Evolutionary conservation across 2,329 filamentous ascomycete genomes (phyloP).

Genomic region (Alternaria arborescens): DNA sequence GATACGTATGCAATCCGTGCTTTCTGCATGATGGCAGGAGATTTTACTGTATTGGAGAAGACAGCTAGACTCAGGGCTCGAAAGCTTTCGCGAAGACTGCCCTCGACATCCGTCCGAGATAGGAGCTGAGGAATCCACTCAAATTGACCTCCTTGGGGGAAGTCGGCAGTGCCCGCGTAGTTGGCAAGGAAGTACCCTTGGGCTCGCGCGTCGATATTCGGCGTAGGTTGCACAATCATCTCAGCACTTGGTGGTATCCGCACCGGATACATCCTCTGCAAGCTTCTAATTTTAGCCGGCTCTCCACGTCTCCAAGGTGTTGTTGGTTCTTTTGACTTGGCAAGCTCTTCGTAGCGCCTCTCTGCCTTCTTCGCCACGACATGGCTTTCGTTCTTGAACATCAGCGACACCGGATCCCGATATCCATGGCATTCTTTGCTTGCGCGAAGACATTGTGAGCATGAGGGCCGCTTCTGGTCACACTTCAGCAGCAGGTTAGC

Average conservation of each 20-base stretch:
- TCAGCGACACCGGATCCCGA: conserved; percentile 40
- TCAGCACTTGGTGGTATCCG: conserved; percentile 21
- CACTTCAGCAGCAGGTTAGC: conserved; percentile 29
- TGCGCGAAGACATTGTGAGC: conserved; percentile 42
- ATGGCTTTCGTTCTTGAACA: conserved; percentile 44
- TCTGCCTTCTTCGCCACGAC: conserved; percentile 37
- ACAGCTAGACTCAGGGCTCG: conserved; percentile 37
- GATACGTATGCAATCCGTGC: conserved; percentile 36
- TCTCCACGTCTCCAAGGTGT: conserved; percentile 1
- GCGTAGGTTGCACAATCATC: conserved; percentile 21
- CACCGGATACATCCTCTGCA: background rate
- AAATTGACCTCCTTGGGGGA: conserved; percentile 39
- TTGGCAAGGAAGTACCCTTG: conserved; percentile 43
- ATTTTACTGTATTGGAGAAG: conserved; percentile 38
- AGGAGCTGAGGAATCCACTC: conserved; percentile 39
- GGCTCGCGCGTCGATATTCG: conserved; percentile 42
- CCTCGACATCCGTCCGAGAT: conserved; percentile 22
- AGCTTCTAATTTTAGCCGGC: background rate
- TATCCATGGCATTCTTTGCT: conserved; percentile 43
- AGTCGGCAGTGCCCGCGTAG: conserved; percentile 32
- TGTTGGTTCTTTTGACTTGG: conserved; percentile 19
- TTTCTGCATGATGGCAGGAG: conserved; percentile 30
- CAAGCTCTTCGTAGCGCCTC: conserved; percentile 34
- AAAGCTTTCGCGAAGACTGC: conserved; percentile 32
- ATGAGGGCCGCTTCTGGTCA: conserved; percentile 45